A percentile compares a stretch with the other conserved stretches of the same genome.
phyloP scores from a whole-genome alignment of 176 grass and related monocot genomes.

The Musa beccarii region DNA sequence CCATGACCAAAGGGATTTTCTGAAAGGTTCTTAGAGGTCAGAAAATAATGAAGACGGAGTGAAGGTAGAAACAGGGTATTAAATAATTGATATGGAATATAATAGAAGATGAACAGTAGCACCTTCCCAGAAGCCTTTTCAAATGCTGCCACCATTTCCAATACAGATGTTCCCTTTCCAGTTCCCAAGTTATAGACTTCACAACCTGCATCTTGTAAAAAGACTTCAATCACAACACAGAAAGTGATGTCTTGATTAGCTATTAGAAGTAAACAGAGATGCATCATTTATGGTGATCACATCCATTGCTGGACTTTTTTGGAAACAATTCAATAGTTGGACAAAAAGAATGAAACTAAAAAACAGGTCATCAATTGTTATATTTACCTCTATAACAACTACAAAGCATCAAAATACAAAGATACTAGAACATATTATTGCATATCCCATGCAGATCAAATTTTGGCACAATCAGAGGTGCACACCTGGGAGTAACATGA shows the following conservation, averaged over 20 bases:
- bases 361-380: too few relatives aligned
- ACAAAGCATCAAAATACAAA: too few relatives aligned
- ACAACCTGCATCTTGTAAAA: slow-evolving; percentile 49
- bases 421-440: too few relatives aligned
- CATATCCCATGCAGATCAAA: too few relatives aligned
- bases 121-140: slow-evolving; percentile 96
- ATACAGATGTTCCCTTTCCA: slow-evolving; percentile 89
- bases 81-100: slow-evolving; percentile 14
- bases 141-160: slow-evolving; percentile 95
- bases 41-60: slow-evolving; percentile 8
- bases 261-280: background rate
- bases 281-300: too few relatives aligned
- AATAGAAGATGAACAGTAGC: background rate
- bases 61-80: background rate
- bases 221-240: slow-evolving; percentile 12
- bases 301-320: too few relatives aligned
- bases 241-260: background rate
- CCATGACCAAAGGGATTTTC: slow-evolving; percentile 85
- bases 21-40: slow-evolving; percentile 13
- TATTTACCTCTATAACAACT: too few relatives aligned
- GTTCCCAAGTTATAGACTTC: slow-evolving; percentile 87
- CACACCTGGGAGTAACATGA: too few relatives aligned
- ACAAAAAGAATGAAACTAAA: too few relatives aligned
- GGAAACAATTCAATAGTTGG: too few relatives aligned
- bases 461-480: too few relatives aligned